Base-by-base conservation (phyloP, 345 rosid species). In the Arabidopsis suecica region DNA sequence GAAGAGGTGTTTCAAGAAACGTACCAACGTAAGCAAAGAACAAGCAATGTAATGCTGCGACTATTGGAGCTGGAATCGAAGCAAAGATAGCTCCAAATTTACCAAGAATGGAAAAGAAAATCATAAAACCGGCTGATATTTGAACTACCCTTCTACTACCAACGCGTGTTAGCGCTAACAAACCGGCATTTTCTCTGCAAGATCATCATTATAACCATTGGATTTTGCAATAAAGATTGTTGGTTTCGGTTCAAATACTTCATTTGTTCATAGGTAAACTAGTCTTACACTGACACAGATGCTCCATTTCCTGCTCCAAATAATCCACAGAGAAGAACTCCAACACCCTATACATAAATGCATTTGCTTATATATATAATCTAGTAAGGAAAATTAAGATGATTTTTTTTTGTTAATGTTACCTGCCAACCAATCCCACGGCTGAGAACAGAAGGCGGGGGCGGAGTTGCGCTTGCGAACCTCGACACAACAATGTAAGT, bases 381-480 rank as follows among this genome's bases (percentile, higher is more conserved):
- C 2, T 12, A 9, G 16, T 53, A 9, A 28, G 60, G 6, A 14
- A 16, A 34, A 10, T 6, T 61, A 5, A 9, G 28, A 56, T 50
- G 36, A 3, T 37, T 16, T 40, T 5, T 5, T 70, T n/a, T 13
- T 32, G 38, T 61, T 7, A 40, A 2, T 14, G 7, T 61, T 85
- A 94, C 98, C 97, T 94, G 98, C 98, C 98, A 94, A 79, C 98
- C 96, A 65, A 94, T 83, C 20, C 98, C 98, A 4, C 96, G 97
- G 86, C 97, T 94, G 41, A 94, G 88, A 68, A 94, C 80, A 49
- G 98, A 91, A 75, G 98, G 97, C 22, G 97, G 97, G 30, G 93
- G 47, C 4, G 97, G 98, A 28, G 98, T 94, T 53, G 98, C 96
- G 66, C 96, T 88, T 50, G 98, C 95, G 77, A 84, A 94, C 73